Evolutionary conservation across 441 rosid species (phyloP).

Genomic region (Populus tomentosa): DNA sequence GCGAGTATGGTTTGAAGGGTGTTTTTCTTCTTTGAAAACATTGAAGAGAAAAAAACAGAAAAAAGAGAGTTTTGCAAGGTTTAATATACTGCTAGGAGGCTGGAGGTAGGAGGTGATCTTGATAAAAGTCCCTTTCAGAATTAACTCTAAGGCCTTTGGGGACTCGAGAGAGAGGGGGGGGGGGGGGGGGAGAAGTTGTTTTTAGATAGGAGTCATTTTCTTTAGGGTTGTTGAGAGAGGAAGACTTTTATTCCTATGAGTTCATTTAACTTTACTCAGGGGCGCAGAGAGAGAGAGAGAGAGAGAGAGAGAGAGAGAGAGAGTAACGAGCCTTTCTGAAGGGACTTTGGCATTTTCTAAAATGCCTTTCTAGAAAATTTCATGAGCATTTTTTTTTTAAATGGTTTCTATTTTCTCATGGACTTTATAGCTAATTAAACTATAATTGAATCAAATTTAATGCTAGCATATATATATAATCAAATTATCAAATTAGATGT

Average conservation of each 20-base stretch:
- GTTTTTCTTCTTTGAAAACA: constrained; percentile 34
- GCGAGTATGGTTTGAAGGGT: constrained; percentile 27
- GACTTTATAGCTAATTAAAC: no score
- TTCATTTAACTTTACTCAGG: background rate
- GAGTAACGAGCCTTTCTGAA: no score
- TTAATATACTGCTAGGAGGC: no score
- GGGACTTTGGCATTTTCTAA: background rate
- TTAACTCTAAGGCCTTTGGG: background rate
- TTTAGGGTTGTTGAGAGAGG: background rate
- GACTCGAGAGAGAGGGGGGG: background rate
- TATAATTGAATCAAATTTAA: no score
- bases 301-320: background rate
- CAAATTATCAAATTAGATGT: no score
- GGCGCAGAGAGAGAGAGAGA: background rate
- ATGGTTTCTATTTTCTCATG: no score
- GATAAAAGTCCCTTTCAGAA: constrained; percentile 1
- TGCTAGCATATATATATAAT: no score
- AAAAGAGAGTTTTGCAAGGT: no score
- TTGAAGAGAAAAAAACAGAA: background rate
- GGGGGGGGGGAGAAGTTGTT: background rate
- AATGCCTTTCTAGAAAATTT: no score
- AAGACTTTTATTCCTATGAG: background rate
- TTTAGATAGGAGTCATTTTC: background rate
- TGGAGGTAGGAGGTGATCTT: background rate
- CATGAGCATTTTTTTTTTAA: no score